Percentiles rank a stretch among this genome's conserved stretches.
These are phyloP conservation scores for Kurtzmaniella cleridarum DNA, from an alignment of 805 yeast genomes.

Conservation along the genomic window DNA sequence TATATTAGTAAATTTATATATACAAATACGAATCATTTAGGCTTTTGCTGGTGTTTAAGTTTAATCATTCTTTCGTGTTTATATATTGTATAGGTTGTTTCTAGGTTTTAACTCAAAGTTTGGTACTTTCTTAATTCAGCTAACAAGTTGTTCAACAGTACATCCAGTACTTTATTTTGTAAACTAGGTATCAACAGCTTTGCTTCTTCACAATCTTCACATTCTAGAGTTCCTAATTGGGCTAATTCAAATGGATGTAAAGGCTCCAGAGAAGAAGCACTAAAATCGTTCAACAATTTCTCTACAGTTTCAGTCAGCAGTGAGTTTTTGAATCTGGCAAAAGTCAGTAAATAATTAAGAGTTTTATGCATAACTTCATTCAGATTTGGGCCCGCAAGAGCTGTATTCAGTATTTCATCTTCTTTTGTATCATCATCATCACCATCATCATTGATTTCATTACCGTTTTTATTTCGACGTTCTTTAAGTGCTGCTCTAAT, in stretches of 20 bases:
- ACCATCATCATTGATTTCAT: slow-evolving; percentile 23
- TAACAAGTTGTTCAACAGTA: slow-evolving; percentile 78
- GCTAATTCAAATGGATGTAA: slow-evolving; percentile 96
- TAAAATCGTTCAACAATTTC: slow-evolving; percentile 71
- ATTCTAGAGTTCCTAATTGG: slow-evolving; percentile 82
- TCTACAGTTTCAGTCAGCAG: slow-evolving; percentile 94
- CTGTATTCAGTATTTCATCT: slow-evolving; percentile 42
- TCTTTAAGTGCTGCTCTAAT: slow-evolving; percentile 87
- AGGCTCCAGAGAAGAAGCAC: slow-evolving; percentile 37
- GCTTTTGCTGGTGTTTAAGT: too few species aligned
- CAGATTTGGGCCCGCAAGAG: slow-evolving; percentile 63
- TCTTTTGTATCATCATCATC: slow-evolving; percentile 38
- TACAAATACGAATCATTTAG: too few species aligned
- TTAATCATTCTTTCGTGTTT: too few species aligned
- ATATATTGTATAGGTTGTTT: too few species aligned
- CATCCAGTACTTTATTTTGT: slow-evolving; percentile 72
- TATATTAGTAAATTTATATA: too few species aligned
- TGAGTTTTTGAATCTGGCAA: slow-evolving; percentile 87
- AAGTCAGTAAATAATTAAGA: slow-evolving; percentile 75
- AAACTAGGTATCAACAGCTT: slow-evolving; percentile 89
- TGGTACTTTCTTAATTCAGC: slow-evolving; percentile 73
- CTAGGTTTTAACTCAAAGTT: slow-evolving; percentile 19
- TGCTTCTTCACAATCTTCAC: slow-evolving; percentile 97
- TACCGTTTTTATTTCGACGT: slow-evolving; percentile 35
- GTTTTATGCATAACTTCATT: slow-evolving; percentile 90